Evolutionary conservation across 352 stramenopile genomes (phyloP).

Genomic region (Phytophthora sp.): DNA sequence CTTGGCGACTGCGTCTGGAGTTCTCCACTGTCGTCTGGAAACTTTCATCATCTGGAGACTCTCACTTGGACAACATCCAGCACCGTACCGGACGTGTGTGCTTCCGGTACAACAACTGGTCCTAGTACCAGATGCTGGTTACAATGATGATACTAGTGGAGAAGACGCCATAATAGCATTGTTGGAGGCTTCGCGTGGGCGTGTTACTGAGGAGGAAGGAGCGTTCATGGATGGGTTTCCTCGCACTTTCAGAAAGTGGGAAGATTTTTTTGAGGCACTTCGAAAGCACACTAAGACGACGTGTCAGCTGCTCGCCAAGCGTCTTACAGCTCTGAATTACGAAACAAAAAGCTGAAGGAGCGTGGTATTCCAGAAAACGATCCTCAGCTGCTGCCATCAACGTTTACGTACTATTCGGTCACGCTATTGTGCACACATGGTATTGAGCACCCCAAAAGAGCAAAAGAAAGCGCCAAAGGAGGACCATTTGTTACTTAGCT

Average conservation of each 20-base stretch:
- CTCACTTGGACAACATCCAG: no score
- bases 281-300: neutral
- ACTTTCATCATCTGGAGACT: no score
- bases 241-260: neutral
- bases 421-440: constrained; percentile 9
- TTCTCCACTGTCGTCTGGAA: no score
- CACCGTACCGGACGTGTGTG: no score
- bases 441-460: constrained; percentile 7
- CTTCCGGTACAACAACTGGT: no score
- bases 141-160: neutral
- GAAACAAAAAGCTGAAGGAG: neutral
- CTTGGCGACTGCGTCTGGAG: no score
- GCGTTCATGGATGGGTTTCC: neutral
- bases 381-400: neutral
- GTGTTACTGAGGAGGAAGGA: neutral
- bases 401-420: constrained; percentile 5
- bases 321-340: neutral
- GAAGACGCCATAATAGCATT: constrained; percentile 2
- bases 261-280: neutral
- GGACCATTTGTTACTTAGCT: neutral
- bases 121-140: neutral
- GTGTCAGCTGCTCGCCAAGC: neutral
- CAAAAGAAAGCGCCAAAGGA: constrained; percentile 1
- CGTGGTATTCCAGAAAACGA: neutral
- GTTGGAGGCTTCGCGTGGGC: neutral